Conservation (phyloP, 2,329 filamentous ascomycete genomes). For the Amauroascus niger region DNA sequence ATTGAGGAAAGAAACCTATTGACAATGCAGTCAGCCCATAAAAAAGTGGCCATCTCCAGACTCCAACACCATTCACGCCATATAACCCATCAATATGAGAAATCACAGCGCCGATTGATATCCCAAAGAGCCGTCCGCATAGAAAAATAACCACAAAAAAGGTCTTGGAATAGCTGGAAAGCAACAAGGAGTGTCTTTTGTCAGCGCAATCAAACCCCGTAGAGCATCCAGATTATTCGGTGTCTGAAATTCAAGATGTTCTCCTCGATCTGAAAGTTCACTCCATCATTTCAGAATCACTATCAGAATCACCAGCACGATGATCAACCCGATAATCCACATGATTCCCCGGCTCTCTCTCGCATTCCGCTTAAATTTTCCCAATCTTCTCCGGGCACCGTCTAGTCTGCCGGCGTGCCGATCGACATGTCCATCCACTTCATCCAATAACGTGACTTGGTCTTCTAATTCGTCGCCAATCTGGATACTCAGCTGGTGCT, state of each 20-base stretch:
- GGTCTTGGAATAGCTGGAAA: not conserved
- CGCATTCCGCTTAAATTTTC: slow-evolving; percentile 61
- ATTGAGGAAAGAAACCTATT: too few relatives aligned
- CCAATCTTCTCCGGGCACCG: slow-evolving; percentile 62
- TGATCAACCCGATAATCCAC: slow-evolving; percentile 69
- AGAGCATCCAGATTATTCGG: too few relatives aligned
- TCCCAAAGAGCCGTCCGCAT: too few relatives aligned
- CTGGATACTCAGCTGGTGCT: slow-evolving; percentile 86
- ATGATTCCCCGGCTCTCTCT: slow-evolving; percentile 82
- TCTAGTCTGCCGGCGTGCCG: slow-evolving; percentile 68
- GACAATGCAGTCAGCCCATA: too few relatives aligned
- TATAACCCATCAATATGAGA: too few relatives aligned
- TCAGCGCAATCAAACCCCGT: not conserved
- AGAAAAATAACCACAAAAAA: not conserved
- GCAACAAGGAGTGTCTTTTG: not conserved
- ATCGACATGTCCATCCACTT: slow-evolving; percentile 74
- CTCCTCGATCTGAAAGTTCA: not conserved
- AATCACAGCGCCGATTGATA: too few relatives aligned
- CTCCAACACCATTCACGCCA: too few relatives aligned
- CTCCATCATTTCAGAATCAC: slow-evolving; percentile 60
- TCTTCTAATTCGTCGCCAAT: slow-evolving; percentile 93
- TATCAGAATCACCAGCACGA: slow-evolving; percentile 73
- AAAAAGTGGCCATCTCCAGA: too few relatives aligned
- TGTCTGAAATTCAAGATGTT: not conserved
- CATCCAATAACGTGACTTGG: slow-evolving; percentile 80